These are phyloP conservation scores for Haberlea rhodopensis DNA, from an alignment of 257 asterid species.

Conservation along the genomic window DNA sequence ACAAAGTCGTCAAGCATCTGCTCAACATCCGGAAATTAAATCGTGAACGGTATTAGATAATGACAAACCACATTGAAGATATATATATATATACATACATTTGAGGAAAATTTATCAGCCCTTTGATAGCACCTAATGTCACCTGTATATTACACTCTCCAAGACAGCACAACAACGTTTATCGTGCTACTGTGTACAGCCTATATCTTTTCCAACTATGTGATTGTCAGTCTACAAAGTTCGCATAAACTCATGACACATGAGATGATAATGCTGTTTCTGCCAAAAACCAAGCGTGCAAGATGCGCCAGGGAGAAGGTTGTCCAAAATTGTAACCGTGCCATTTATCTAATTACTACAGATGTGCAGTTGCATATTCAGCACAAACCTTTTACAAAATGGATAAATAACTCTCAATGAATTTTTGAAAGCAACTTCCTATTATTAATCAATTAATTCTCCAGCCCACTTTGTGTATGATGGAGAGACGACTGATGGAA, in stretches of 20 bases:
- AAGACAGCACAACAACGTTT: slow-evolving; percentile 17
- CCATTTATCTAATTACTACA: no score
- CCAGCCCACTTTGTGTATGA: slow-evolving; percentile 2
- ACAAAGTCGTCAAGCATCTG: slow-evolving; percentile 99
- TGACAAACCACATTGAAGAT: slow-evolving; percentile 20
- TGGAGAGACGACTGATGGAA: neutral
- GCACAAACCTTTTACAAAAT: no score
- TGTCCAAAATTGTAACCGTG: no score
- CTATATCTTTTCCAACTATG: neutral
- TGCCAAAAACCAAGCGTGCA: no score
- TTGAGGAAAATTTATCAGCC: slow-evolving; percentile 7
- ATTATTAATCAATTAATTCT: neutral
- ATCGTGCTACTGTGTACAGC: neutral
- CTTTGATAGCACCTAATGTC: slow-evolving; percentile 17
- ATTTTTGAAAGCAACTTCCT: no score
- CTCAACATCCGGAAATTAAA: slow-evolving; percentile 28
- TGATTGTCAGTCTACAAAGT: neutral
- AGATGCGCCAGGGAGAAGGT: no score
- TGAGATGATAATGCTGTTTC: no score
- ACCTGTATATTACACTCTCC: slow-evolving; percentile 6
- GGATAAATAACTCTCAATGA: no score
- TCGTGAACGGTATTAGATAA: slow-evolving; percentile 11
- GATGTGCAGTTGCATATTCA: no score
- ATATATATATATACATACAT: no score
- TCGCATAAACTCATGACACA: no score